Evolutionary conservation across 2,329 filamentous ascomycete species (phyloP).

Genomic region (Cordyceps fumosorosea): DNA sequence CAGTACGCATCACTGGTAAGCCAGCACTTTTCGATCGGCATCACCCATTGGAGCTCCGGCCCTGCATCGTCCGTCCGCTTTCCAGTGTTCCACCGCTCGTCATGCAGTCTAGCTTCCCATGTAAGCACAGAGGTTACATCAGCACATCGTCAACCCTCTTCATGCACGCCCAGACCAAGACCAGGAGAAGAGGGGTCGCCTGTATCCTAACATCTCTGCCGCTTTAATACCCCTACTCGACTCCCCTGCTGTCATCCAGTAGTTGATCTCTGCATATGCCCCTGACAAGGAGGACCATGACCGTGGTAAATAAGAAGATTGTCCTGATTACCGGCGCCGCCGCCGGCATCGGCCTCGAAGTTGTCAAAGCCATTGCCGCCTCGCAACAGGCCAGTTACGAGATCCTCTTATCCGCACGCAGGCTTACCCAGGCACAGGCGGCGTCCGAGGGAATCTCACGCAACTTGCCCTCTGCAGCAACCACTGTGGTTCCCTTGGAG

Average conservation of each 20-base stretch:
- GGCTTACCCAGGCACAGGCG: slow-evolving; percentile 40
- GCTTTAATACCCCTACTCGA: neutral
- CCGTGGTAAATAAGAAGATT: slow-evolving; percentile 25
- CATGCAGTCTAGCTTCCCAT: neutral
- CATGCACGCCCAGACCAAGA: neutral
- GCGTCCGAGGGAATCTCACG: slow-evolving; percentile 36
- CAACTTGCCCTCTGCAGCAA: slow-evolving; percentile 34
- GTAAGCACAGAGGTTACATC: neutral
- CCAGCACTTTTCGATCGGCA: neutral
- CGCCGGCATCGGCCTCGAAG: slow-evolving; percentile 54
- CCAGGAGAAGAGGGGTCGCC: neutral
- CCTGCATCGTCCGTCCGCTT: neutral
- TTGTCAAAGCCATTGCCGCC: slow-evolving; percentile 44
- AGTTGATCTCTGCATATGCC: neutral
- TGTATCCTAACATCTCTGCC: neutral
- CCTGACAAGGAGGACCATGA: neutral
- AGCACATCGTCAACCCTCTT: neutral
- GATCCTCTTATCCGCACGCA: slow-evolving; percentile 50
- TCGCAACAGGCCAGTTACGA: slow-evolving; percentile 41
- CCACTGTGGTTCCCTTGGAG: slow-evolving; percentile 38
- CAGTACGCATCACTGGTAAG: neutral
- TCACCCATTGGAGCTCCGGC: neutral
- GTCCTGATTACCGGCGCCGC: slow-evolving; percentile 53
- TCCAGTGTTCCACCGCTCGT: neutral
- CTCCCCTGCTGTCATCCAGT: neutral